Conservation (phyloP, 2,329 filamentous ascomycete genomes). For the Exophiala mesophila region DNA sequence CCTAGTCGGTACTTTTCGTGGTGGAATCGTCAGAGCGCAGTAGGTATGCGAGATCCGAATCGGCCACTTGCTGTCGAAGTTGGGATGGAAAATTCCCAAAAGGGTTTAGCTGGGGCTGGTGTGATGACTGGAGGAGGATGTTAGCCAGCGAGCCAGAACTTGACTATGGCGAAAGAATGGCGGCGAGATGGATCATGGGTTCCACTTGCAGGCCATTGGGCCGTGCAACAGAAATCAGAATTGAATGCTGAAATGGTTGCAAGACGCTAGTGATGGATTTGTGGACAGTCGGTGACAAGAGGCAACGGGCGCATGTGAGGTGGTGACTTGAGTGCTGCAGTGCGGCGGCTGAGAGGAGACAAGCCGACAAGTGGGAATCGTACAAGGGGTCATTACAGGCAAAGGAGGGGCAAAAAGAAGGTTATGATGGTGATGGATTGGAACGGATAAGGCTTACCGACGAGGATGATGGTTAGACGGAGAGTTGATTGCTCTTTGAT, state of each 20-base stretch:
- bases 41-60: constrained; percentile 26
- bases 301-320: constrained; percentile 21
- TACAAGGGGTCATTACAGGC: constrained; percentile 13
- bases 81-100: constrained; percentile 19
- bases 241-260: constrained; percentile 13
- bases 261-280: constrained; percentile 23
- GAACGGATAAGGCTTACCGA: constrained; percentile 20
- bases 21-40: constrained; percentile 27
- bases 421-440: constrained; percentile 2
- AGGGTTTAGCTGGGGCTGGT: constrained; percentile 20
- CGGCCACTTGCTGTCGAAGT: constrained; percentile 20
- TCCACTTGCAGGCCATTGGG: constrained; percentile 21
- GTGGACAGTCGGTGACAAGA: constrained; percentile 16
- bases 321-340: constrained; percentile 16
- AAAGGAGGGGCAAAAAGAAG: constrained; percentile 17
- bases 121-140: constrained; percentile 13
- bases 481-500: constrained; percentile 16
- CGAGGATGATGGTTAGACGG: constrained; percentile 20
- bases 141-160: constrained; percentile 17
- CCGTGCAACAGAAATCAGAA: constrained; percentile 23
- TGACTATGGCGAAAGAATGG: constrained; percentile 11
- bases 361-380: constrained; percentile 17
- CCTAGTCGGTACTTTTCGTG: constrained; percentile 26
- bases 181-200: constrained; percentile 17
- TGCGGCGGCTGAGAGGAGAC: constrained; percentile 15